These are phyloP conservation scores for Acanthamoeba lenticulata DNA, from an alignment of 208 protist genomes.

Conservation along the genomic window DNA sequence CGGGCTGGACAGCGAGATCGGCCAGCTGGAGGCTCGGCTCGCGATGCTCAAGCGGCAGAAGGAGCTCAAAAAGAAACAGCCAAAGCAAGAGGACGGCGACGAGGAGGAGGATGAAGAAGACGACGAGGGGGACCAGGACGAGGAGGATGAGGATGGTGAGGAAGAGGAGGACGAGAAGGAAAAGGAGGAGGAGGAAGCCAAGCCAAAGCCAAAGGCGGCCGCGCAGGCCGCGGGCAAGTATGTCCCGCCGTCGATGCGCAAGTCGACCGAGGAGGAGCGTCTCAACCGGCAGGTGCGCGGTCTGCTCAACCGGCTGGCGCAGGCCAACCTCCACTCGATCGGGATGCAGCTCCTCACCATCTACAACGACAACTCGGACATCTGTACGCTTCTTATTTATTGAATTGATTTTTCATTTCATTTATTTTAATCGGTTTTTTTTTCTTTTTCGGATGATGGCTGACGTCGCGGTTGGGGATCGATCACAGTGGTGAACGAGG, in stretches of 20 bases:
- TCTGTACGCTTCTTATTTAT: not conserved
- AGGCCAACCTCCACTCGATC: constrained; percentile 29
- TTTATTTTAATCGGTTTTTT: not conserved
- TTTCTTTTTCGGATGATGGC: not conserved
- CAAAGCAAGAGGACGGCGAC: not conserved
- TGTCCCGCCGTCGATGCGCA: constrained; percentile 29
- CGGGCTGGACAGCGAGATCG: not conserved
- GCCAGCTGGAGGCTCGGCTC: not conserved
- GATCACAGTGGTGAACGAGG: constrained; percentile 25
- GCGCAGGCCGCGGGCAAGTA: not conserved
- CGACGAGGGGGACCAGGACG: not conserved
- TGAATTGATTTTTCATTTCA: not conserved
- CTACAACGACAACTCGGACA: not conserved
- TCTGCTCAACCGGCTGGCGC: constrained; percentile 44
- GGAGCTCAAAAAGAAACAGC: not conserved
- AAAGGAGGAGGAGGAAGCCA: not conserved
- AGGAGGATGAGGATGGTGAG: no score
- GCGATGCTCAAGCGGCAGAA: not conserved
- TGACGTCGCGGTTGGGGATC: not conserved
- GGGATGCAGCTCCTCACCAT: not conserved
- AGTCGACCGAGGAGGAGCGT: not conserved
- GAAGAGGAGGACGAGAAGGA: no score
- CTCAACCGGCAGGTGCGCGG: constrained; percentile 16
- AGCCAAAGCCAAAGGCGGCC: not conserved
- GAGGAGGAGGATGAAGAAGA: not conserved